These are phyloP conservation scores for Starmerella davenportii DNA, from an alignment of 805 yeast genomes.

Conservation along the genomic window DNA sequence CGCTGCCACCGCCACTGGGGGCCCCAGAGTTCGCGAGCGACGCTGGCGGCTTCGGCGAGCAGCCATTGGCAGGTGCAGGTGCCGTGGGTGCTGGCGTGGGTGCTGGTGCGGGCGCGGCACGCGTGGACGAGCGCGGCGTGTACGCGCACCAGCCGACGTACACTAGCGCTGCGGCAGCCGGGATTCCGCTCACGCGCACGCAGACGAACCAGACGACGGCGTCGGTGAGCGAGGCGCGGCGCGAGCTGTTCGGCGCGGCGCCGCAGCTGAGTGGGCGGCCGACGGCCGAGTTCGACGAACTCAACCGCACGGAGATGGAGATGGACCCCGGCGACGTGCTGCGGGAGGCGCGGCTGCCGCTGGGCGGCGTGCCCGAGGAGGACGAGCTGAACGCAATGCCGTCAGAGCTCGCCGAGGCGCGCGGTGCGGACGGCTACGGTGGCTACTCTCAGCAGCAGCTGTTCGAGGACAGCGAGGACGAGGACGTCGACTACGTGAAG, in stretches of 20 bases:
- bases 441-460: slow-evolving; percentile 7
- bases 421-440: not conserved
- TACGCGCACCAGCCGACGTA: not conserved
- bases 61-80: not conserved
- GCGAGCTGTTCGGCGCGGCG: slow-evolving; percentile 19
- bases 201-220: slow-evolving; percentile 13
- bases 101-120: not conserved
- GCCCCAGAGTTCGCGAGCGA: not conserved
- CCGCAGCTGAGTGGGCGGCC: not conserved
- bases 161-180: not conserved
- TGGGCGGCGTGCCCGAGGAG: not conserved
- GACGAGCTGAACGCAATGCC: slow-evolving; percentile 16
- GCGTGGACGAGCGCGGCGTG: not conserved
- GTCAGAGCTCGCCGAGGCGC: slow-evolving; percentile 5
- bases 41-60: not conserved
- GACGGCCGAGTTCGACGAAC: slow-evolving; percentile 17
- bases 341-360: not conserved
- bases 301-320: slow-evolving; percentile 17
- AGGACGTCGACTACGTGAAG: slow-evolving; percentile 73
- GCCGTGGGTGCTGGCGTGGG: not conserved
- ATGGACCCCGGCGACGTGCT: not conserved
- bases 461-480: slow-evolving; percentile 38
- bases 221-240: slow-evolving; percentile 12
- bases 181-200: slow-evolving; percentile 10
- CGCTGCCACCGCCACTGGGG: not conserved